Base-by-base conservation (phyloP, 257 asterid species). In the Capsicum rhomboideum region DNA sequence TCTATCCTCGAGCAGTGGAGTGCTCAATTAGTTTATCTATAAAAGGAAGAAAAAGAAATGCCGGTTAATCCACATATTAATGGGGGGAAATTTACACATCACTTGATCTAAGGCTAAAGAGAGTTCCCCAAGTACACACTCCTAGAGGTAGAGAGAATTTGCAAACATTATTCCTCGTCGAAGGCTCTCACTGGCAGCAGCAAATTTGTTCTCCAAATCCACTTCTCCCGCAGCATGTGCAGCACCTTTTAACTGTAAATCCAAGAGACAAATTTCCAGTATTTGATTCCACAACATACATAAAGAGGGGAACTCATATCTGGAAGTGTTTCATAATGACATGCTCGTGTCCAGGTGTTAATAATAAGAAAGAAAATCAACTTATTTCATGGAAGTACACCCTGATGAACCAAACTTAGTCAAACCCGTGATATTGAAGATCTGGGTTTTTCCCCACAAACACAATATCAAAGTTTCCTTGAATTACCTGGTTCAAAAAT, bases 121-220 rank as follows among this genome's bases (percentile, higher is more conserved):
- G 34, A 79, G 83, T 83, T 63, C 75, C 67, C 84, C 9, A 23
- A 49, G 46, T 42, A 61, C 28, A 72, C 84, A 82, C 2, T 63
- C 75, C 91, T 86, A 94, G 54, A 95, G 98, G 80, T 96, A 94
- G 56, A 96, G 83, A 37, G 99, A 96, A 89, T 96, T 96, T 42
- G 99, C 98, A 90, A 96, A 96, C 98, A 94, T 96, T 55, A 96
- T 94, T 81, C 99, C 99, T 29, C 97, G 97, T 0, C 98, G 97
- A 74, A 96, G 96, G 93, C 98, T 93, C 55, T 91, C 97, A 44
- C 97, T 94, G 53, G 98, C 99, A 8, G 92, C 96, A 40, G 84
- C 86, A 83, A 96, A 93, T 85, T 94, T 96, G 72, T 92, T 88
- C 94, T 94, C 98, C 83, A 96, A 87, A 80, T 84, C 93, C 61